Base-by-base conservation (phyloP, 176 grass and related monocot genomes). In the Neostapfia colusana region DNA sequence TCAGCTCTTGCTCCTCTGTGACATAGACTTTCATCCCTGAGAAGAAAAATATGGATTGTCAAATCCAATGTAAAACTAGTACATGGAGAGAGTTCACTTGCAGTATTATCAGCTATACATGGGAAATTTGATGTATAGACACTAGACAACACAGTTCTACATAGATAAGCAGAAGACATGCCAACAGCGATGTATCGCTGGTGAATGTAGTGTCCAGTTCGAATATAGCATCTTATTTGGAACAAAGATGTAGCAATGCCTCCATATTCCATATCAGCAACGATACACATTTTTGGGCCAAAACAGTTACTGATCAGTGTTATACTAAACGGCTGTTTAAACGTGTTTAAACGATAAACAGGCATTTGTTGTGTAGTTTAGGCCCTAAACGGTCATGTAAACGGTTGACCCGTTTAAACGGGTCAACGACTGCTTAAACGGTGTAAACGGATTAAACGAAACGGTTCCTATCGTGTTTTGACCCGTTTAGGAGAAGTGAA, bases 11-110 rank as follows among this genome's bases (percentile, higher is more conserved):
- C 76, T 99, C 95, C 69, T 99, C 95, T 63, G 89, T 92, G 76
- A 82, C 38, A 24, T 99, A 92, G 49, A 90, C 95, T 81, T 99
- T 99, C 89, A 99, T 99, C 88, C 95, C 95, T 98, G 85, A 62
- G 5, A 82, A 65, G 75, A 34, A 63, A 77, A 71, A 15, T 55
- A 74, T 14, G 12, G 0, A 34, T 66, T 48, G 24, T 50, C 37
- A 83, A 62, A 54, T 62, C 14, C 24, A 63, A 46, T 7, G 26
- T 53, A 49, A 65, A 18, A 18, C 7, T 38, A 26, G 37, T 8
- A 23, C 25, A 48, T 35, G 20, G 59, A 63, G n/a, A 69, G 44
- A 70, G 14, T 51, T 53, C 0, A 39, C 4, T 31, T 10, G 26
- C 26, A 16, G 31, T 36, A 43, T 63, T 78, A 55, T 75, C 63